Conservation (phyloP, 192 early-diverging fungal species). For the Polychytrium aggregatum region DNA sequence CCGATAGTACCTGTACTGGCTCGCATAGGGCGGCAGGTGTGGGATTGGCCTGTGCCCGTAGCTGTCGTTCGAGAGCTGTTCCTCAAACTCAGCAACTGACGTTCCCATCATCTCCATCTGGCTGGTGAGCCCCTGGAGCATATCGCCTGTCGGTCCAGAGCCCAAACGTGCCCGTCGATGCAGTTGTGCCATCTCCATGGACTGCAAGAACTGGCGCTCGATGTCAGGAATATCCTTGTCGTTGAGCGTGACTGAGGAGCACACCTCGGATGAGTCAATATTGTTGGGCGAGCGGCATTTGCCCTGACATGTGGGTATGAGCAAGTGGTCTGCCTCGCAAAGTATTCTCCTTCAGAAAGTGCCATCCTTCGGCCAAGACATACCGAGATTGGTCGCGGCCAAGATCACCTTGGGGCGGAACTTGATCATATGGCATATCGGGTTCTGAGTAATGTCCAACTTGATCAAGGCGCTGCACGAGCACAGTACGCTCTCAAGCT, state of each 20-base stretch:
- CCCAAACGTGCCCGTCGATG: background rate
- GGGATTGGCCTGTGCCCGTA: constrained; percentile 23
- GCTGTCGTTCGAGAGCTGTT: background rate
- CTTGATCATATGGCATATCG: constrained; percentile 10
- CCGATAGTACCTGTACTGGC: constrained; percentile 38
- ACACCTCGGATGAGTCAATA: too few relatives aligned
- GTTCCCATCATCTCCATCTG: background rate
- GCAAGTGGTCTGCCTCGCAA: background rate
- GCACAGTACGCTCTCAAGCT: too few relatives aligned
- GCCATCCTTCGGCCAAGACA: background rate
- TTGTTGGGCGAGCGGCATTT: constrained; percentile 7
- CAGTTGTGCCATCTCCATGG: constrained; percentile 16
- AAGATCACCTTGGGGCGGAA: constrained; percentile 31
- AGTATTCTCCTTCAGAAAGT: background rate
- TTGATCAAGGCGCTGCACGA: too few relatives aligned
- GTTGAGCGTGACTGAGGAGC: too few relatives aligned
- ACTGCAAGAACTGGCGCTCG: constrained; percentile 27
- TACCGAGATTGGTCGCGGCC: constrained; percentile 17
- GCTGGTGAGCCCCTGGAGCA: background rate
- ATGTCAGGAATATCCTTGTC: constrained; percentile 27
- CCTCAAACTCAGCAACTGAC: background rate
- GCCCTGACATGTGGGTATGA: background rate
- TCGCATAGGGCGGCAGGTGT: constrained; percentile 38
- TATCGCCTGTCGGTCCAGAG: background rate
- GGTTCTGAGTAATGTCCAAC: too few relatives aligned